Percentiles rank a stretch among this genome's conserved stretches.
Evolutionary conservation across 2,329 filamentous ascomycete genomes (phyloP).

Genomic region (Colletotrichum sp.): DNA sequence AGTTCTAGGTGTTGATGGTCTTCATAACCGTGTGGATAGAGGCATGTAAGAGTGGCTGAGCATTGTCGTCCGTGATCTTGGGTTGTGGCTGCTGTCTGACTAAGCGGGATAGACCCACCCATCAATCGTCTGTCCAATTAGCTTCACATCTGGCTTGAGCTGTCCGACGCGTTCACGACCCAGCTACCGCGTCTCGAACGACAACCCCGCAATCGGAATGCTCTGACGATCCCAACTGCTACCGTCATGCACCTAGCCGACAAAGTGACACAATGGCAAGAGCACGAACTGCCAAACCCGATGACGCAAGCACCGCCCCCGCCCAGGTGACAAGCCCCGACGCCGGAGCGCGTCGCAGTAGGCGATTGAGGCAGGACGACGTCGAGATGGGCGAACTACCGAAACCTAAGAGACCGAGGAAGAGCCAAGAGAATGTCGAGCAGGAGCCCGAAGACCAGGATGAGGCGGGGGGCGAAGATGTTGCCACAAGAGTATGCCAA

Average conservation of each 20-base stretch:
- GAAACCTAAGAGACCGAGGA: background rate
- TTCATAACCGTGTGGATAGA: background rate
- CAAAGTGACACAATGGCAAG: background rate
- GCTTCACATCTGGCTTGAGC: background rate
- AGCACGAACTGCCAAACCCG: background rate
- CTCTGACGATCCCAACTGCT: background rate
- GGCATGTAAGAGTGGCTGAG: background rate
- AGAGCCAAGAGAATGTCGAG: background rate
- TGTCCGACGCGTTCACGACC: background rate
- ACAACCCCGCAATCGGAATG: background rate
- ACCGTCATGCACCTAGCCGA: background rate
- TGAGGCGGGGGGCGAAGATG: background rate
- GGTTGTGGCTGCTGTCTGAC: background rate
- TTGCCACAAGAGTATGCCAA: background rate
- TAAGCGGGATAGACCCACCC: background rate
- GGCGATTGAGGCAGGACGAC: background rate
- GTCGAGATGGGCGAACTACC: background rate
- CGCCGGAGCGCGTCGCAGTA: background rate
- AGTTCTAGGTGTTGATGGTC: background rate
- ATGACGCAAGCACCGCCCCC: background rate
- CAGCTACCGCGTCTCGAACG: background rate
- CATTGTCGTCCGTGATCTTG: background rate
- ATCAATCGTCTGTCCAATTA: background rate
- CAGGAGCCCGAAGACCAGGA: background rate
- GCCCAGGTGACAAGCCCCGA: background rate